phyloP scores from a whole-genome alignment of 495 filamentous ascomycete genomes.

The Rhypophila decipiens region DNA sequence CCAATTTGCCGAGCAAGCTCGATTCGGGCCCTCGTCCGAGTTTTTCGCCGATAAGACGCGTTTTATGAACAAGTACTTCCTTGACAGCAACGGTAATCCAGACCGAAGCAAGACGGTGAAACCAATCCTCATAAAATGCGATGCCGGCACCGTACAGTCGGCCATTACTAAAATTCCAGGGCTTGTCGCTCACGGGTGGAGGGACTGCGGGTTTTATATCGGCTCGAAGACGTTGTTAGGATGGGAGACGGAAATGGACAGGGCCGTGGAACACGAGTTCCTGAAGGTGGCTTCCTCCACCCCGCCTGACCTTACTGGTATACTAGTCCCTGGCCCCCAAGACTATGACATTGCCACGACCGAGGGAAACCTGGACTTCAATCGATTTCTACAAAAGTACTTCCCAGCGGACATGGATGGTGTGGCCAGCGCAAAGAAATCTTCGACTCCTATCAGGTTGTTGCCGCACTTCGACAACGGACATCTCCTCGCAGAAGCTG shows the following conservation, averaged over 20 bases:
- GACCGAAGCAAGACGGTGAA: constrained; percentile 3
- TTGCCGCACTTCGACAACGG: background rate
- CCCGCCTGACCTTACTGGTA: too few species aligned
- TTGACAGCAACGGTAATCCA: constrained; percentile 9
- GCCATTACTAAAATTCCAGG: constrained; percentile 1
- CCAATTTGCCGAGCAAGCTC: background rate
- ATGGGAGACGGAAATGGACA: constrained; percentile 8
- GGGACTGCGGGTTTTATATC: too few species aligned
- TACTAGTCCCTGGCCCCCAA: too few species aligned
- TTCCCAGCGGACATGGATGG: constrained; percentile 4
- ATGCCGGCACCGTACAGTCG: background rate
- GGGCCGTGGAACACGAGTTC: constrained; percentile 5
- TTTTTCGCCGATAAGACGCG: constrained; percentile 4
- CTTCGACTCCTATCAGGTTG: constrained; percentile 4
- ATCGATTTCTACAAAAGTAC: constrained; percentile 8
- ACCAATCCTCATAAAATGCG: background rate
- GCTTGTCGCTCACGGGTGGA: background rate
- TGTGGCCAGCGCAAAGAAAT: background rate
- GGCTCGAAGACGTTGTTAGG: background rate
- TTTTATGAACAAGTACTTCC: constrained; percentile 21
- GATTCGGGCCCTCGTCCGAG: constrained; percentile 2
- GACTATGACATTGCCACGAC: background rate
- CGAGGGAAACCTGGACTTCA: constrained; percentile 4
- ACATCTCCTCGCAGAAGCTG: background rate
- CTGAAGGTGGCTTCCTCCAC: constrained; percentile 4